Conservation (phyloP, 257 asterid species). For the Solanum gracilifrons region DNA sequence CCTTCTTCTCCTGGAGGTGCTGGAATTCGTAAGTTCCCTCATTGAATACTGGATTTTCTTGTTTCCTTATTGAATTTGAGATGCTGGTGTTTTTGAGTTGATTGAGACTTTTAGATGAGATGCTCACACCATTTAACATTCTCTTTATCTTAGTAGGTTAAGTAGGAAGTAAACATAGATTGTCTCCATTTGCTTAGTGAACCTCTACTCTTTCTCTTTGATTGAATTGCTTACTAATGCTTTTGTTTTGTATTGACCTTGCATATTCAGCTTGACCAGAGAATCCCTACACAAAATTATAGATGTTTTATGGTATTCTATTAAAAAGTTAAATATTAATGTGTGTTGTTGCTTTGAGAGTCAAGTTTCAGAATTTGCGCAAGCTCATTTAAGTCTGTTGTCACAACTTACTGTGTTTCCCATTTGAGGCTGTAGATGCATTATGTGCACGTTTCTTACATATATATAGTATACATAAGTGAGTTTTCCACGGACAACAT, state of each 20-base stretch:
- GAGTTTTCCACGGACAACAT: not conserved
- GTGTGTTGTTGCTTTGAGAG: not conserved
- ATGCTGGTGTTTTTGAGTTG: not conserved
- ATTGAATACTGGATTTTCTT: slow-evolving; percentile 13
- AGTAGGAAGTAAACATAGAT: not conserved
- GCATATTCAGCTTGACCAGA: not conserved
- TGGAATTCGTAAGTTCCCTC: slow-evolving; percentile 63
- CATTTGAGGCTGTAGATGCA: not conserved
- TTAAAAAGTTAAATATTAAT: not conserved
- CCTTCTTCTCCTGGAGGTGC: slow-evolving; percentile 96
- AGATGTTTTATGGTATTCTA: not conserved
- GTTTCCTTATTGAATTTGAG: slow-evolving; percentile 23
- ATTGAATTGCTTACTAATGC: not conserved
- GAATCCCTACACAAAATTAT: not conserved
- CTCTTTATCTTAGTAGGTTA: not conserved
- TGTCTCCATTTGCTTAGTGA: not conserved
- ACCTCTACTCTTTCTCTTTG: not conserved
- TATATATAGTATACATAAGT: not conserved
- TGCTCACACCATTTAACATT: not conserved
- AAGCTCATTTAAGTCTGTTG: not conserved
- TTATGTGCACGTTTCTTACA: not conserved
- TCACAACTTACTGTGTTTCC: not conserved
- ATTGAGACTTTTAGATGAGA: not conserved
- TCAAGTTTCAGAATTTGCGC: not conserved
- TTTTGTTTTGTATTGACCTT: not conserved